Evolutionary conservation across 2,329 filamentous ascomycete species (phyloP), one percentile per base, ranked within the genome.

Genomic region (Fusarium sp.): DNA sequence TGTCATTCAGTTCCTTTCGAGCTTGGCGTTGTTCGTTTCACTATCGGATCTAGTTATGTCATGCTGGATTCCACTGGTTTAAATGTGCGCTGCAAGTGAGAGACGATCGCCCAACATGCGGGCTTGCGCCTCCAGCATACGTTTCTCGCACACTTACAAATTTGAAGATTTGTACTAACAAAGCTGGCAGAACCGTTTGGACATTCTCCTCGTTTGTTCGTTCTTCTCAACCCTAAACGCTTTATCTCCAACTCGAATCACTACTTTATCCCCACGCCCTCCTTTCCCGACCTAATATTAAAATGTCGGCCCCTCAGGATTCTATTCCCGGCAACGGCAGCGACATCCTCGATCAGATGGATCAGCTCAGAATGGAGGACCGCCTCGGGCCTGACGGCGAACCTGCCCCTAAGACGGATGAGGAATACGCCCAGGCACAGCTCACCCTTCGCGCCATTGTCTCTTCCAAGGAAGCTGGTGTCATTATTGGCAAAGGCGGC

Each of bases 401-500:
- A 75, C 88, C 89, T 67, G 88, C 88, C 64, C 95, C 94, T 76
- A 96, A 95, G 85, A 97, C 95, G 62, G 96, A 99, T 75, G 95
- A 98, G 80, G 96, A 99, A 82, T 99, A 99, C 79, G 94, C 94
- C 52, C 90, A 94, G 80, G 90, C 95, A 53, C 93, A 97, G 82
- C 87, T 99, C 76, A 99, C 96, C 66, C 89, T 99, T 69, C 93
- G 96, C 79, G 96, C 96, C 75, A 98, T 99, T 79, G 96, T 99
- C 73, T 98, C 96, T 34, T 98, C 96, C 80, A 98, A 98, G 85
- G 96, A 99, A 83, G 96, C 96, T 63, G 96, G 96, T 78, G 94
- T 99, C 76, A 98, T 99, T 81, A 99, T 99, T 81, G 96, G 96
- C 81, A 99, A 99, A 85, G 94, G 92, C 60, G 96, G 96, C 78